These are phyloP conservation scores for Fonsecaea multimorphosa DNA, from an alignment of 2,329 filamentous ascomycete genomes.

Conservation along the genomic window DNA sequence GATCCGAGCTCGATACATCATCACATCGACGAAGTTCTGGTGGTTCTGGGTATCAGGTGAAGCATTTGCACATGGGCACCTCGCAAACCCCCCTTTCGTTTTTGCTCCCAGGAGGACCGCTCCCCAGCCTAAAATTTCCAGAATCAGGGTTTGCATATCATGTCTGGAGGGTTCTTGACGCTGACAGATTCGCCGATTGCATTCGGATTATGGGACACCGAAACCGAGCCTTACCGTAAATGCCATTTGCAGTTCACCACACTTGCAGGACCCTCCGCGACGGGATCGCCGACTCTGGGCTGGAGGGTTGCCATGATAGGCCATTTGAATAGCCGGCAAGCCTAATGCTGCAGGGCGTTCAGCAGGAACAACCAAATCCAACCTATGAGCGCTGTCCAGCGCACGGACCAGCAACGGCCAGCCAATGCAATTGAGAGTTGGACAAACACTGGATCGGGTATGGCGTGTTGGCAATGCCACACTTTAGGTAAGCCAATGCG, in stretches of 20 bases:
- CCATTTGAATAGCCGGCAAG: not conserved
- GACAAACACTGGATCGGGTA: constrained; percentile 17
- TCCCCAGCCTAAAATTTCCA: not conserved
- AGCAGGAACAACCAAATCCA: constrained; percentile 1
- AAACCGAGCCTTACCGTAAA: constrained; percentile 1
- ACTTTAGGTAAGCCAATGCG: constrained; percentile 7
- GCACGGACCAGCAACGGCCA: not conserved
- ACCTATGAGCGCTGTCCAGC: not conserved
- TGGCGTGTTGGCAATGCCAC: constrained; percentile 1
- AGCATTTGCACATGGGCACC: not conserved
- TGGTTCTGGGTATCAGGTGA: not conserved
- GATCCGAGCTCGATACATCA: not conserved
- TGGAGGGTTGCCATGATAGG: not conserved
- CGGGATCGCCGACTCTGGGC: constrained; percentile 11
- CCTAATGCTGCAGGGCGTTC: not conserved
- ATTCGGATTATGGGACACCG: constrained; percentile 37
- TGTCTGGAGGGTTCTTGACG: not conserved
- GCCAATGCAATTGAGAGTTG: not conserved
- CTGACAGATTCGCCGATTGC: not conserved
- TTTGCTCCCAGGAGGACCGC: not conserved
- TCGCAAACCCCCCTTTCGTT: not conserved
- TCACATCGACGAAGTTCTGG: not conserved
- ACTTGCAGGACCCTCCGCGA: constrained; percentile 5
- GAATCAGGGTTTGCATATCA: not conserved
- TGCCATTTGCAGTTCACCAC: constrained; percentile 12